Percentiles rank a stretch among this genome's conserved stretches.
Evolutionary conservation across 306 rosid species (phyloP).

Genomic region (Pyrus communis): DNA sequence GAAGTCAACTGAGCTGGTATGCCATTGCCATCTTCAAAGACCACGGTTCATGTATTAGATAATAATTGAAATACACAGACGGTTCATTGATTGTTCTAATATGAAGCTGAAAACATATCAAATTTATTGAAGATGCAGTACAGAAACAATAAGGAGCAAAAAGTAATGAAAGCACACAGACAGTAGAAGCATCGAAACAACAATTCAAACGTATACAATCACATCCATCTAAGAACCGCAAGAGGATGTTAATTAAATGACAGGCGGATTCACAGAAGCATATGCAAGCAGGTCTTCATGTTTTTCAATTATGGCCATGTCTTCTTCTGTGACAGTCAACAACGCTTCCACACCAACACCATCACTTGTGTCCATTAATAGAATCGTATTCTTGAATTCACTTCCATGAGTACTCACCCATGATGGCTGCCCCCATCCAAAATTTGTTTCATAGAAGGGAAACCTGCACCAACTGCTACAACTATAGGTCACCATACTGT

Average conservation of each 20-base stretch:
- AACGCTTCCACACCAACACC: slow-evolving; percentile 15
- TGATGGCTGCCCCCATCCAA: slow-evolving; percentile 32
- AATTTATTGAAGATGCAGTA: neutral
- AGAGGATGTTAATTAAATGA: neutral
- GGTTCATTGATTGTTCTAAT: neutral
- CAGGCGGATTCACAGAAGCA: slow-evolving; percentile 11
- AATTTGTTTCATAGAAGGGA: slow-evolving; percentile 10
- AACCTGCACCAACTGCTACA: slow-evolving; percentile 19
- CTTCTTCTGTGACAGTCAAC: neutral
- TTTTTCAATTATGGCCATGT: slow-evolving; percentile 6
- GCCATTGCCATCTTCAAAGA: slow-evolving; percentile 7
- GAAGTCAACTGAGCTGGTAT: slow-evolving; percentile 7
- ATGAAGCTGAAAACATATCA: neutral
- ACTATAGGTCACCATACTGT: neutral
- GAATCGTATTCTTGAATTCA: neutral
- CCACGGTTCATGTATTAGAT: no score
- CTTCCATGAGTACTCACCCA: slow-evolving; percentile 6
- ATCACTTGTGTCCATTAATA: slow-evolving; percentile 13
- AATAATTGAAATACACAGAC: no score
- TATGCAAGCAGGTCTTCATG: slow-evolving; percentile 7
- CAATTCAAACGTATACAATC: neutral
- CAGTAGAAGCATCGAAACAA: no score
- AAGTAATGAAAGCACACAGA: no score
- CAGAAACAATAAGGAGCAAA: neutral
- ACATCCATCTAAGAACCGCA: neutral